Percentiles rank a stretch among this genome's conserved stretches.
Evolutionary conservation across 805 yeast species (phyloP).

Genomic region (Kuraishia piskuri): DNA sequence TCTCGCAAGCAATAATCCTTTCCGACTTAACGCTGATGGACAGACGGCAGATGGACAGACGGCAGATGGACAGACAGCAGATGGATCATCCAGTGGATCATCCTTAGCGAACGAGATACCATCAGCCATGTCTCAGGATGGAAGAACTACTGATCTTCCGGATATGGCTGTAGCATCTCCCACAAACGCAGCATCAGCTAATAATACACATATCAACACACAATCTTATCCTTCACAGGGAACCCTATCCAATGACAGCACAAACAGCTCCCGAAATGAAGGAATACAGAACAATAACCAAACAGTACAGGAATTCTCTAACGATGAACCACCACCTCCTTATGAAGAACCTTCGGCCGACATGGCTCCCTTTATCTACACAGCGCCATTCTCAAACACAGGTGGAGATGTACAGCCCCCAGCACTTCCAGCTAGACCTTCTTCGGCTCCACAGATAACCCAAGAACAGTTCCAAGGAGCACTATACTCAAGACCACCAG

Average conservation of each 20-base stretch:
- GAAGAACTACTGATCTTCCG: not conserved
- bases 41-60: no score
- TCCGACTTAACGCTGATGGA: not conserved
- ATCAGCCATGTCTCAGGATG: no score
- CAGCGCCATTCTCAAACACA: conserved; percentile 20
- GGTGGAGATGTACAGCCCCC: conserved; percentile 14
- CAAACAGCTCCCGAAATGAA: not conserved
- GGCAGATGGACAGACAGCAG: no score
- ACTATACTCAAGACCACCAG: not conserved
- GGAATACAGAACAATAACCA: no score
- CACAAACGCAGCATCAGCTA: not conserved
- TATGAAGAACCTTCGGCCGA: conserved; percentile 24
- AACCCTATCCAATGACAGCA: not conserved
- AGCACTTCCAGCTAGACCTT: conserved; percentile 6
- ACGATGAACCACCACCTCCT: conserved; percentile 25
- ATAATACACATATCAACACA: not conserved
- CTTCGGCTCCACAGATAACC: not conserved
- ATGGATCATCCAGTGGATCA: no score
- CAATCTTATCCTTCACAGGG: not conserved
- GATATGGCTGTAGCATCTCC: not conserved
- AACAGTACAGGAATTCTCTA: conserved; percentile 5
- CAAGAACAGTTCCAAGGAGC: not conserved
- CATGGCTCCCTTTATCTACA: conserved; percentile 9
- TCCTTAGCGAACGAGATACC: no score
- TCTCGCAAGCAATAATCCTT: not conserved